Evolutionary conservation across 495 filamentous ascomycete genomes (phyloP).

Genomic region (Lindgomyces ingoldianus): DNA sequence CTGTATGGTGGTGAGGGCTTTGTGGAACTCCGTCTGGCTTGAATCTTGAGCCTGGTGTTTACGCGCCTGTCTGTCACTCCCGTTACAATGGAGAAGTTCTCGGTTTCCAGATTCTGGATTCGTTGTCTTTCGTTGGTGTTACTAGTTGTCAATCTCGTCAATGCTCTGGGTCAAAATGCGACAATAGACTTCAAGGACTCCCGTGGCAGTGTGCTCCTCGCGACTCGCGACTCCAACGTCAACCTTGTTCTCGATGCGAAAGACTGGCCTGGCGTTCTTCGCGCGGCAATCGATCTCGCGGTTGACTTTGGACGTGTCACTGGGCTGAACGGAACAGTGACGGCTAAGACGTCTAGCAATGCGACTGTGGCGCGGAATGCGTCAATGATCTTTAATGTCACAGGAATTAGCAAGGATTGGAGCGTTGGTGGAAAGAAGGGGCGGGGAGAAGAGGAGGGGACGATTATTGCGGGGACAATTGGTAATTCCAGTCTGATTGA

Average conservation of each 20-base stretch:
- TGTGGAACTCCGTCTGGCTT: too few relatives aligned
- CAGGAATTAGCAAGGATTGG: conserved; percentile 40
- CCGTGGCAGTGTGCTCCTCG: conserved; percentile 39
- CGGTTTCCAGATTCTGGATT: conserved; percentile 11
- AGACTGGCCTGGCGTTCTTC: conserved; percentile 69
- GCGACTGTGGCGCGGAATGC: conserved; percentile 43
- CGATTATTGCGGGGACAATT: conserved; percentile 72
- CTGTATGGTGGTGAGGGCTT: too few relatives aligned
- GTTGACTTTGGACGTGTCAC: conserved; percentile 72
- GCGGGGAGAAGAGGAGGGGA: conserved; percentile 29
- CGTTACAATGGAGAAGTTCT: conserved; percentile 13
- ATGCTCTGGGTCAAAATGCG: conserved; percentile 58
- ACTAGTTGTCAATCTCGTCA: conserved; percentile 21
- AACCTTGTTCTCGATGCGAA: conserved; percentile 56
- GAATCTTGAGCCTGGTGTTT: neutral
- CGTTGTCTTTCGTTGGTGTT: conserved; percentile 14
- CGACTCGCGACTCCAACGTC: conserved; percentile 37
- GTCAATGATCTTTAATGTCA: conserved; percentile 44
- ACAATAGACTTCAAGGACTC: conserved; percentile 53
- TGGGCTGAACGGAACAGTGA: conserved; percentile 55
- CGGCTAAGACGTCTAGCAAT: conserved; percentile 42
- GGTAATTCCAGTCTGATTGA: conserved; percentile 64
- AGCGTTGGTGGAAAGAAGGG: conserved; percentile 18
- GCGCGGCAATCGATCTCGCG: conserved; percentile 65
- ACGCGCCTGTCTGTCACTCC: neutral